These are phyloP conservation scores for Schizochytrium sp. DNA, from an alignment of 108 stramenopile species.

Conservation along the genomic window DNA sequence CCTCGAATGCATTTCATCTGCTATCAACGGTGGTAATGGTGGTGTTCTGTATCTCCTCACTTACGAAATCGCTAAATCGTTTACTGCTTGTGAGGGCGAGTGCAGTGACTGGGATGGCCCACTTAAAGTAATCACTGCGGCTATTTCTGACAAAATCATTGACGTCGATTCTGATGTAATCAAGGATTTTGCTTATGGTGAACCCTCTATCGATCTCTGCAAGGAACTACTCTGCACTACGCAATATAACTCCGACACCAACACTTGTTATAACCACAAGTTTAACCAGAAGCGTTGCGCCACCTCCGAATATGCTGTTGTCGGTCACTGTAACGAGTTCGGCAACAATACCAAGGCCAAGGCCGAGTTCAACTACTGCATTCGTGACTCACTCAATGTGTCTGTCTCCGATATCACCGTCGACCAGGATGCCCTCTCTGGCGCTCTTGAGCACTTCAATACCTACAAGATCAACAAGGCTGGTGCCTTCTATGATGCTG, in stretches of 20 bases:
- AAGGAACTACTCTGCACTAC: neutral
- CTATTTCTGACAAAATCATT: neutral
- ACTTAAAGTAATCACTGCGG: neutral
- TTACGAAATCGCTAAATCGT: neutral
- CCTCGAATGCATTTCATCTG: neutral
- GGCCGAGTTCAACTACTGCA: constrained; percentile 11
- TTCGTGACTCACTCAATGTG: neutral
- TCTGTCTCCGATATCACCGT: neutral
- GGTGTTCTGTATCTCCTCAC: neutral
- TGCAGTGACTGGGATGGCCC: neutral
- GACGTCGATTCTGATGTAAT: neutral
- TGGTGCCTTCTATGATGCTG: neutral
- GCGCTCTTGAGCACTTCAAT: neutral
- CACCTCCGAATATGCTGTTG: neutral
- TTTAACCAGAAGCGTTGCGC: constrained; percentile 2
- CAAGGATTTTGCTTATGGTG: neutral
- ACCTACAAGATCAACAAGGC: neutral
- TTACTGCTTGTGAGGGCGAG: neutral
- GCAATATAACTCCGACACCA: neutral
- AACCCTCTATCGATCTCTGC: neutral
- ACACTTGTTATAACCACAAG: neutral
- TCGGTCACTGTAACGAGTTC: neutral
- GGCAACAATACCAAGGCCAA: neutral
- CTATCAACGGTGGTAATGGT: constrained; percentile 3
- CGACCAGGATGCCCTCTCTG: neutral